A percentile compares a stretch with the other conserved stretches of the same genome.
Evolutionary conservation across 2,329 filamentous ascomycete species (phyloP).

Genomic region (Alternaria sp.): DNA sequence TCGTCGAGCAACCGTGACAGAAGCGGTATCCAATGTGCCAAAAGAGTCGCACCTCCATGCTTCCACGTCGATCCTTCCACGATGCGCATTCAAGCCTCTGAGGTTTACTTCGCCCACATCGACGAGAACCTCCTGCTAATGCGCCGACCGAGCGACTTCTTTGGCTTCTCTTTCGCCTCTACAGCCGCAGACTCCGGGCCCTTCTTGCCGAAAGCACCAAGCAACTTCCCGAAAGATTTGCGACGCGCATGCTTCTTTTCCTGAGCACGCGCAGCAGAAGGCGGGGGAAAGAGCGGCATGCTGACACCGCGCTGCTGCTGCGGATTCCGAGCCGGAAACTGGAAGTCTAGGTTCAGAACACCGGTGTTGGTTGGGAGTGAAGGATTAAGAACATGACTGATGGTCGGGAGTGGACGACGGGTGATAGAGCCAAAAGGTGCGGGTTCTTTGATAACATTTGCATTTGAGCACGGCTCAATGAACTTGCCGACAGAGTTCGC

Average conservation of each 20-base stretch:
- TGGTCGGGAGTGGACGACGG: background rate
- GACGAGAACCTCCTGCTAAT: background rate
- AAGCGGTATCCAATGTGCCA: no score
- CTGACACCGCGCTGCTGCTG: background rate
- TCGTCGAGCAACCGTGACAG: no score
- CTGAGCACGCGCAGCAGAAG: accelerated
- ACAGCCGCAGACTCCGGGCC: no score
- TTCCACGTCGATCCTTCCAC: no score
- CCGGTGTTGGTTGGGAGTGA: background rate
- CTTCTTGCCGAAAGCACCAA: background rate
- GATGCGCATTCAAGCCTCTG: no score
- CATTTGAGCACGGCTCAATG: background rate
- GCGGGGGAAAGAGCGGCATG: background rate
- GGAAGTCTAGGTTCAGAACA: background rate
- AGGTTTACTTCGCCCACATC: background rate
- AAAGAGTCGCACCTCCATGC: no score
- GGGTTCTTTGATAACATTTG: background rate
- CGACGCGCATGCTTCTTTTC: accelerated
- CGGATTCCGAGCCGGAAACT: background rate
- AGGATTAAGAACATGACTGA: background rate
- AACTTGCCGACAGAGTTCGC: background rate
- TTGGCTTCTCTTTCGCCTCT: background rate
- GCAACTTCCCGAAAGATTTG: background rate
- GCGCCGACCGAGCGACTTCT: background rate
- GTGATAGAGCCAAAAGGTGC: background rate